Evolutionary conservation across 139 green algal species (phyloP), one percentile per base, ranked within the genome.

Genomic region (Coccomyxa sp.): DNA sequence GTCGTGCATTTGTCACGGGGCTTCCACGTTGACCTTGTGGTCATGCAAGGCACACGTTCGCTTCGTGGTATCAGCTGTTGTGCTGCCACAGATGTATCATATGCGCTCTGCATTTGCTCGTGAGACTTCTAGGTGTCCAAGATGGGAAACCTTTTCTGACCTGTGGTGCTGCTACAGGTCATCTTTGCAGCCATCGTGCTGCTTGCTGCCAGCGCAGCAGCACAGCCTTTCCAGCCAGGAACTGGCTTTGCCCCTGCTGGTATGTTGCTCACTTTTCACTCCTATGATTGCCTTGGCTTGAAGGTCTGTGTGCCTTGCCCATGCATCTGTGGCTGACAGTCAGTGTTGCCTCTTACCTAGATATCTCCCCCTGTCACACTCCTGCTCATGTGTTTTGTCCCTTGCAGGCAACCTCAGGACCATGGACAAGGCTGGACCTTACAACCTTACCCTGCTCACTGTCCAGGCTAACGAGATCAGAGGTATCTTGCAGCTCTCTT

Each of bases 391-490:
- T 37, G 34, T 31, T 37, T 27, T 35, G 36, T 75, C 16, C n/a
- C 14, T 44, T 44, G 41, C 78, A 82, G 78, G 78, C 29, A 82
- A 82, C 39, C 70, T 82, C 16, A 41, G 41, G 18, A 82, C 78
- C 24, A 35, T n/a, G 5, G 79, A 83, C 68, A 55, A 41, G 27
- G 75, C 31, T 37, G 80, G 75, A 44, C 80, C 80, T 6, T 84
- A 81, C 75, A 78, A 84, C 70, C 37, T 81, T 3, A 70, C 69
- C 7, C 41, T 81, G 44, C 69, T 84, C 64, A 38, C 22, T 31
- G 41, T 73, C 2, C 80, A 84, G 22, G 37, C 37, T 35, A 78
- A 69, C 29, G 80, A 84, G 38, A 73, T 84, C 68, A 76, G 76
- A 31, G 78, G 78, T 82, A 50, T 68, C 50, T 38, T 18, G 12